Percentiles rank a stretch among this genome's conserved stretches.
Evolutionary conservation across 306 rosid genomes (phyloP).

Genomic region (Cucurbita argyrosperma): DNA sequence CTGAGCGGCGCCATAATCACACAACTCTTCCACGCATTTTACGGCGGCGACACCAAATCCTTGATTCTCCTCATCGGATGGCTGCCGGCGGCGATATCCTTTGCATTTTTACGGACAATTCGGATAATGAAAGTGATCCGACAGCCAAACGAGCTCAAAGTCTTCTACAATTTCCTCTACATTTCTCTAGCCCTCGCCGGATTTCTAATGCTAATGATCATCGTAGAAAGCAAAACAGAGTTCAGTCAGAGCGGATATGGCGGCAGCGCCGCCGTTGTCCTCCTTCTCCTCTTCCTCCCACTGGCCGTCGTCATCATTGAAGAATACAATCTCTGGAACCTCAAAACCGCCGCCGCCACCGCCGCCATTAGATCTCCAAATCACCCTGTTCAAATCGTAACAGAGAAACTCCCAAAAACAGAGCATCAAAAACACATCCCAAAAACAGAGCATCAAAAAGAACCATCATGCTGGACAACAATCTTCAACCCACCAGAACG

Average conservation of each 20-base stretch:
- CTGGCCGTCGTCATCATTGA: slow-evolving; percentile 1
- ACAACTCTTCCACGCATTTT: slow-evolving; percentile 16
- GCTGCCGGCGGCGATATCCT: slow-evolving; percentile 16
- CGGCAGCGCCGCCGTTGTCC: neutral
- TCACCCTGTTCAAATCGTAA: neutral
- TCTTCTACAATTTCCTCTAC: slow-evolving; percentile 18
- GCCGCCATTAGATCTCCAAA: neutral
- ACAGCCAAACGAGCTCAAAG: slow-evolving; percentile 13
- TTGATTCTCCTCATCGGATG: slow-evolving; percentile 22
- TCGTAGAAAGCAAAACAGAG: neutral
- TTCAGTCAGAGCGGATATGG: neutral
- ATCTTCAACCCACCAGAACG: slow-evolving; percentile 15
- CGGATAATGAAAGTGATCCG: slow-evolving; percentile 7
- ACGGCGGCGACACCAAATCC: slow-evolving; percentile 12
- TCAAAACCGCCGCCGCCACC: neutral
- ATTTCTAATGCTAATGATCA: slow-evolving; percentile 18
- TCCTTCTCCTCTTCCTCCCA: slow-evolving; percentile 18
- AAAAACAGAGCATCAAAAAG: neutral
- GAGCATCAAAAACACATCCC: neutral
- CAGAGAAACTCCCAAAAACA: neutral
- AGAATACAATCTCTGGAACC: slow-evolving; percentile 9
- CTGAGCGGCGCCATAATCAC: slow-evolving; percentile 25
- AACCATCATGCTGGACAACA: slow-evolving; percentile 8
- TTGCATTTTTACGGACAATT: slow-evolving; percentile 8
- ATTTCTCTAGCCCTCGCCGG: slow-evolving; percentile 17